phyloP scores from a whole-genome alignment of 1,284 basidiomycete species.

The Papiliotrema flavescens region DNA sequence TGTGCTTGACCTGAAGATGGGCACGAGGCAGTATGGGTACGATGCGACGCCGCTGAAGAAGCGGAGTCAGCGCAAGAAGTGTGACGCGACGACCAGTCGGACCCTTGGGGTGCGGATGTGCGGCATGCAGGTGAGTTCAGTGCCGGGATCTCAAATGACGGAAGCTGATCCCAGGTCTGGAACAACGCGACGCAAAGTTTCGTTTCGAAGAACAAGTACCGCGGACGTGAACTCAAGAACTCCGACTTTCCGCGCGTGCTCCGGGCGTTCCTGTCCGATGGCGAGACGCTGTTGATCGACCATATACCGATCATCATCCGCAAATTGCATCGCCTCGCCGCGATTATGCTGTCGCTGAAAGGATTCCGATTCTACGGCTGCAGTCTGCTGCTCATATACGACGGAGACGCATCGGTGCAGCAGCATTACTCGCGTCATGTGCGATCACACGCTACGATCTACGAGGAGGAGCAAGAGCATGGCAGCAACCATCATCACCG shows the following conservation, averaged over 20 bases:
- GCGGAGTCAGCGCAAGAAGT: conserved; percentile 97
- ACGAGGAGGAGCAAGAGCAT: background rate
- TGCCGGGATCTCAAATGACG: background rate
- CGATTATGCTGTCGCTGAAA: conserved; percentile 78
- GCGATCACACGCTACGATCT: background rate
- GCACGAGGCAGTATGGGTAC: conserved; percentile 95
- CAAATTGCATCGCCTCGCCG: conserved; percentile 90
- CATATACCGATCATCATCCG: conserved; percentile 89
- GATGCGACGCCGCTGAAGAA: conserved; percentile 91
- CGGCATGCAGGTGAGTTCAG: conserved; percentile 86
- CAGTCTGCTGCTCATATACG: conserved; percentile 94
- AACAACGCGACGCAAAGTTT: conserved; percentile 77
- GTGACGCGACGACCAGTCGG: conserved; percentile 89
- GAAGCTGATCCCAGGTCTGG: conserved; percentile 66
- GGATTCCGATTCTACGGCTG: conserved; percentile 98
- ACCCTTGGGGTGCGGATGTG: conserved; percentile 89
- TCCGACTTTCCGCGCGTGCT: conserved; percentile 81
- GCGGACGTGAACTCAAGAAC: conserved; percentile 80
- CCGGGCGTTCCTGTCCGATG: conserved; percentile 79
- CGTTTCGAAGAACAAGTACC: conserved; percentile 94
- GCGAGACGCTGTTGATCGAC: conserved; percentile 74
- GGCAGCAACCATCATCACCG: no score
- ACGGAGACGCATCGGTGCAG: conserved; percentile 86
- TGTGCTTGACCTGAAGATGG: conserved; percentile 99
- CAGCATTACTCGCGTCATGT: conserved; percentile 49